Evolutionary conservation across 306 rosid genomes (phyloP), one percentile per base, ranked within the genome.

Genomic region (Betula pendula): DNA sequence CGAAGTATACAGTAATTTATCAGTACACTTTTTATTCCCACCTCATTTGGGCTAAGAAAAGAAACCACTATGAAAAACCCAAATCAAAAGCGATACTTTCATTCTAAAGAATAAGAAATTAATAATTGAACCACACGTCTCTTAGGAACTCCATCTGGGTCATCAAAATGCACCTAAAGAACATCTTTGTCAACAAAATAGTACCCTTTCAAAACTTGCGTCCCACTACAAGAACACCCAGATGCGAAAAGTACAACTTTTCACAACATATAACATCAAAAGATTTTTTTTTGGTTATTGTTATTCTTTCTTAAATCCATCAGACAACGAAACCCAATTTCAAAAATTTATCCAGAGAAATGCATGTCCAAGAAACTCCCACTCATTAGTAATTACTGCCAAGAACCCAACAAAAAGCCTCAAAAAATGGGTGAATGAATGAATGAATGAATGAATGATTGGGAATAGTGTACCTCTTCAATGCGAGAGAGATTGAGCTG

Each of bases 401-500:
- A 66, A 65, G 29, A 71, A 63, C 59, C 70, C 42, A 71, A 65
- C 12, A 47, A 38, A 8, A 31, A 40, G 33, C 24, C 50, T 40
- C 38, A 56, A 55, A 8, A 73, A 60, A 67, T 80, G 74, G 53
- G 4, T 8, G 56, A n/a, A 70, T 8, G 60, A 15, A 8, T 49
- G 4, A 51, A n/a, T n/a, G n/a, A n/a, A n/a, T n/a, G n/a, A n/a
- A n/a, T n/a, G n/a, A 15, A 8, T 49, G 4, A 51, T 5, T 27
- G 40, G 71, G 11, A 52, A 68, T 27, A 19, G 33, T 5, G 8
- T 75, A 94, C 94, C 93, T 92, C 98, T 83, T 94, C 98, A 84
- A 94, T 81, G 63, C 96, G 98, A 3, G 92, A 86, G 84, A 94
- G 98, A 84, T 82, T 86, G 63, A 94, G 94, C 75, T 94, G 98